These are phyloP conservation scores for Chamaecrista fasciculata DNA, from an alignment of 306 rosid genomes.

Conservation along the genomic window DNA sequence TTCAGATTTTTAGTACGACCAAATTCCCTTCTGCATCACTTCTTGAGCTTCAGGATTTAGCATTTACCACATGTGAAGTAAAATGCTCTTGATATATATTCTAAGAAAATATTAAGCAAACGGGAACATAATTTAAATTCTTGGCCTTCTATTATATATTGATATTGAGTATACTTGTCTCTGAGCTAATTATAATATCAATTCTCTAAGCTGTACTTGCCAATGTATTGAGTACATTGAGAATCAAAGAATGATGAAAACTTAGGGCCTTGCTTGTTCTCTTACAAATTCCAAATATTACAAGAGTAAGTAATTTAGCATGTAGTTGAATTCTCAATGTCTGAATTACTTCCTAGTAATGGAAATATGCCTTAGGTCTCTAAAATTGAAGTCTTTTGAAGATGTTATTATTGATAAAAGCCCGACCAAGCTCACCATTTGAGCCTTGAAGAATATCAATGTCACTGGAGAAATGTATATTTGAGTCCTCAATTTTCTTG, in stretches of 20 bases:
- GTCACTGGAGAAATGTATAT: background rate
- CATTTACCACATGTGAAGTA: background rate
- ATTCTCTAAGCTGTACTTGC: background rate
- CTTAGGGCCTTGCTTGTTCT: constrained; percentile 7
- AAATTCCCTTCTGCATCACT: background rate
- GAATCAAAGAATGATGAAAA: constrained; percentile 3
- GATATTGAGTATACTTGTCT: constrained; percentile 1
- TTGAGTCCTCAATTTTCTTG: background rate
- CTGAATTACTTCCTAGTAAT: background rate
- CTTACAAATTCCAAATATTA: constrained; percentile 11
- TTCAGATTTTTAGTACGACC: constrained; percentile 6
- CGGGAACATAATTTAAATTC: background rate
- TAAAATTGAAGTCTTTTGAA: background rate
- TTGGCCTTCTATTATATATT: background rate
- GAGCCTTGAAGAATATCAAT: background rate
- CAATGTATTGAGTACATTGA: background rate
- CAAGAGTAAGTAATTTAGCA: constrained; percentile 9
- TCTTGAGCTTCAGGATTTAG: background rate
- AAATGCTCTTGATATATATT: background rate
- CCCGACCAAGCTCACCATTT: background rate
- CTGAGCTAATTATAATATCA: background rate
- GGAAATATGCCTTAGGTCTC: constrained; percentile 6
- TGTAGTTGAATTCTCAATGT: background rate
- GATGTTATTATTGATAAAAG: constrained; percentile 6
- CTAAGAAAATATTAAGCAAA: background rate